Evolutionary conservation across 805 yeast species (phyloP).

Genomic region (Candida namnaoensis): DNA sequence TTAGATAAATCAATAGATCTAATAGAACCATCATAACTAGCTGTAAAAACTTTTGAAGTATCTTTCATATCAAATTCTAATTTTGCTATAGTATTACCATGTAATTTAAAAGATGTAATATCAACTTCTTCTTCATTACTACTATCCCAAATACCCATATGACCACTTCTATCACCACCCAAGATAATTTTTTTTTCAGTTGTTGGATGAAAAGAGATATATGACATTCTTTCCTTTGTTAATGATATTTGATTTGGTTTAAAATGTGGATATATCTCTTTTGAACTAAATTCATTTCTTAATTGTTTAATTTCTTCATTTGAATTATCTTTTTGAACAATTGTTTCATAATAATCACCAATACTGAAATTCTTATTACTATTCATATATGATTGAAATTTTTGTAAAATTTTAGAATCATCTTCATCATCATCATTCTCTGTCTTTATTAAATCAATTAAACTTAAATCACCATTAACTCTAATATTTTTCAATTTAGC

Average conservation of each 20-base stretch:
- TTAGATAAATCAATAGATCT: slow-evolving; percentile 61
- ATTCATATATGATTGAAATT: slow-evolving; percentile 20
- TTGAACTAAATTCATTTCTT: slow-evolving; percentile 44
- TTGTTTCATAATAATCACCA: slow-evolving; percentile 61
- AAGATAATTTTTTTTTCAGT: slow-evolving; percentile 49
- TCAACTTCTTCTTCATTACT: slow-evolving; percentile 32
- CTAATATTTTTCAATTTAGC: slow-evolving; percentile 48
- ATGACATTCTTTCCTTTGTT: slow-evolving; percentile 60
- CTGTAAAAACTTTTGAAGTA: slow-evolving; percentile 50
- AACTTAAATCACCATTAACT: slow-evolving; percentile 54
- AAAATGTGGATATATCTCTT: slow-evolving; percentile 44
- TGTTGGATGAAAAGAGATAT: slow-evolving; percentile 73
- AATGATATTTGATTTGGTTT: slow-evolving; percentile 67
- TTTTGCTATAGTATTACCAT: slow-evolving; percentile 64
- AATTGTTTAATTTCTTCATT: slow-evolving; percentile 33
- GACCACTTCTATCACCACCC: slow-evolving; percentile 89
- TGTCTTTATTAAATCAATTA: slow-evolving; percentile 47
- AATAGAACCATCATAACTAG: slow-evolving; percentile 85
- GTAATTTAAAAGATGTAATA: slow-evolving; percentile 61
- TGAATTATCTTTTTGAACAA: slow-evolving; percentile 27
- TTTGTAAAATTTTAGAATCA: slow-evolving; percentile 17
- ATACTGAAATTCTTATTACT: slow-evolving; percentile 35
- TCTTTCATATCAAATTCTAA: slow-evolving; percentile 43
- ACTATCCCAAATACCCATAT: slow-evolving; percentile 83
- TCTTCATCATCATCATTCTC: slow-evolving; percentile 30